phyloP scores from a whole-genome alignment of 2,329 filamentous ascomycete genomes.

The Epichloe amarillans region DNA sequence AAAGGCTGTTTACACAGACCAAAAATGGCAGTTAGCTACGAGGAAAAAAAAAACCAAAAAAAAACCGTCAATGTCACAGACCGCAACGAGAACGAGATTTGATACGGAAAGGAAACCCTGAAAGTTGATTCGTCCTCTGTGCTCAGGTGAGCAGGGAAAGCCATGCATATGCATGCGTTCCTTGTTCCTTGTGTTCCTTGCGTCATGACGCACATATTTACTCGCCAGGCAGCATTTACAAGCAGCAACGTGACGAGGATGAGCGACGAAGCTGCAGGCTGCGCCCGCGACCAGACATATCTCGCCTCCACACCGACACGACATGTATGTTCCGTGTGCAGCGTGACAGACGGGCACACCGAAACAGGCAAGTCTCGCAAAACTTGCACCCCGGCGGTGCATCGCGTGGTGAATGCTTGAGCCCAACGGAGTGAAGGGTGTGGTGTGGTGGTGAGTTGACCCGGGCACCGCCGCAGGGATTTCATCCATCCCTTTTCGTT shows the following conservation, averaged over 20 bases:
- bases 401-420: too few species aligned
- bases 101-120: neutral
- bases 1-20: neutral
- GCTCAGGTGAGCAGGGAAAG: neutral
- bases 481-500: too few species aligned
- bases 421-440: too few species aligned
- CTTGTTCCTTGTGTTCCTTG: neutral
- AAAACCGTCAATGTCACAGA: neutral
- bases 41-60: neutral
- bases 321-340: too few species aligned
- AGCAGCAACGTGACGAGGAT: conserved; percentile 2
- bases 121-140: neutral
- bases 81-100: neutral
- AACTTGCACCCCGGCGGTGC: too few species aligned
- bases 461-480: too few species aligned
- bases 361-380: too few species aligned
- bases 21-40: neutral
- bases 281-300: too few species aligned
- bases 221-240: neutral
- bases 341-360: too few species aligned
- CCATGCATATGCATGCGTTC: neutral
- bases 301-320: too few species aligned
- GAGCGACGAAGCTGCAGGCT: neutral
- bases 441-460: too few species aligned
- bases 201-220: too few species aligned